Conservation (phyloP, 805 yeast genomes). For the Kluyveromyces dobzhanskii region DNA sequence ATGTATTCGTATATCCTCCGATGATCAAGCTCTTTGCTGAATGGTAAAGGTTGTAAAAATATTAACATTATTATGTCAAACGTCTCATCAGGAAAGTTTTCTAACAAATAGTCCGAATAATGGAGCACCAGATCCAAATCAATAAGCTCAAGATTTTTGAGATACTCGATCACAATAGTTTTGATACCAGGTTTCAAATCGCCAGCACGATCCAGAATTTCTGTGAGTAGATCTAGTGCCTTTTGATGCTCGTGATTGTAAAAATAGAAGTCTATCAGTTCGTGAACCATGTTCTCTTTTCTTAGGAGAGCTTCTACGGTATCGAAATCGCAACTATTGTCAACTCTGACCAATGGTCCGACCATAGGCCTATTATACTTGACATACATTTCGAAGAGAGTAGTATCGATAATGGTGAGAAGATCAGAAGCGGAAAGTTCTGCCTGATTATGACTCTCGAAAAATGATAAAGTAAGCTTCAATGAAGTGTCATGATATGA, state of each 20-base stretch:
- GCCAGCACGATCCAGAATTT: slow-evolving; percentile 5
- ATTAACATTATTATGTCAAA: slow-evolving; percentile 36
- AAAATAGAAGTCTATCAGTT: slow-evolving; percentile 69
- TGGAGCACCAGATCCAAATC: slow-evolving; percentile 48
- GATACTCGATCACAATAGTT: slow-evolving; percentile 37
- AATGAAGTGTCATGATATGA: slow-evolving; percentile 14
- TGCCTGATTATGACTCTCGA: slow-evolving; percentile 25
- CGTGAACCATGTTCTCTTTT: slow-evolving; percentile 44
- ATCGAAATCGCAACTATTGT: slow-evolving; percentile 62
- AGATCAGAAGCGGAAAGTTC: slow-evolving; percentile 33
- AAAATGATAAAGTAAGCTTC: slow-evolving; percentile 20
- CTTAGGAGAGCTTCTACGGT: slow-evolving; percentile 50
- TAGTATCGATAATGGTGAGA: slow-evolving; percentile 55
- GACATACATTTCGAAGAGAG: slow-evolving; percentile 67
- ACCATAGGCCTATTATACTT: slow-evolving; percentile 61
- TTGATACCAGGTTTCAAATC: slow-evolving; percentile 12
- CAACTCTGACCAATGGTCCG: slow-evolving; percentile 73
- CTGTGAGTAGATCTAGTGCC: slow-evolving; percentile 53
- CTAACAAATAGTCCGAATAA: slow-evolving; percentile 40
- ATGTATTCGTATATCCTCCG: slow-evolving; percentile 46
- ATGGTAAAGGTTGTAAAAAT: slow-evolving; percentile 58
- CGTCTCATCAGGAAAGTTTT: slow-evolving; percentile 28
- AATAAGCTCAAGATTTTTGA: slow-evolving; percentile 44
- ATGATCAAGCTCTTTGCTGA: slow-evolving; percentile 50
- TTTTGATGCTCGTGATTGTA: slow-evolving; percentile 53